These are phyloP conservation scores for Colletotrichum musicola DNA, from an alignment of 2,329 filamentous ascomycete genomes.

Conservation along the genomic window DNA sequence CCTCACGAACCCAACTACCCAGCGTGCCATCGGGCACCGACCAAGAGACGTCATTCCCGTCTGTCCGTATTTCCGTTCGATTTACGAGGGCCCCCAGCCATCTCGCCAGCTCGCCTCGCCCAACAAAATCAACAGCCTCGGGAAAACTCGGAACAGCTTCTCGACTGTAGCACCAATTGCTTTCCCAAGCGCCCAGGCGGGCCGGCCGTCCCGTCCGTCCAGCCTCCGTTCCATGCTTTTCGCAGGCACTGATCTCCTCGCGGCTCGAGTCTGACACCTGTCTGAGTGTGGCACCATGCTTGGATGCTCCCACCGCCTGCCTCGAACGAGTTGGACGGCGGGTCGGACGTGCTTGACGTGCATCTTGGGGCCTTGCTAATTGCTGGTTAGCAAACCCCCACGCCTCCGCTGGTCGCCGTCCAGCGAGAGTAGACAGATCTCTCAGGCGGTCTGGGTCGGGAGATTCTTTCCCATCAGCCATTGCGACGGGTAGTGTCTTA, in stretches of 20 bases:
- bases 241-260: conserved; percentile 30
- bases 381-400: conserved; percentile 6
- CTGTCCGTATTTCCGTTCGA: conserved; percentile 36
- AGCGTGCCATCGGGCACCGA: neutral
- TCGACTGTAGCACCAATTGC: neutral
- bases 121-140: conserved; percentile 19
- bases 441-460: conserved; percentile 14
- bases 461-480: conserved; percentile 7
- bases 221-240: conserved; percentile 28
- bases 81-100: conserved; percentile 20
- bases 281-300: conserved; percentile 34
- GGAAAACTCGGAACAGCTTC: conserved; percentile 25
- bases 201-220: conserved; percentile 28
- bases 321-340: conserved; percentile 17
- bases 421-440: conserved; percentile 1
- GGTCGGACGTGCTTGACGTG: conserved; percentile 30
- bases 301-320: conserved; percentile 33
- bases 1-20: neutral
- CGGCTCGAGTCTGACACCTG: conserved; percentile 25
- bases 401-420: conserved; percentile 31
- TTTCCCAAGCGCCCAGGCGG: conserved; percentile 18
- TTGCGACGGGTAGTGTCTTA: conserved; percentile 18
- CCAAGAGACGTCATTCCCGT: conserved; percentile 21
- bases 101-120: conserved; percentile 17
- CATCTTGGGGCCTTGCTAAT: neutral